Percentiles rank a stretch among this genome's conserved stretches.
Evolutionary conservation across 2,329 filamentous ascomycete species (phyloP).

Genomic region (Neofusicoccum umdonicola): DNA sequence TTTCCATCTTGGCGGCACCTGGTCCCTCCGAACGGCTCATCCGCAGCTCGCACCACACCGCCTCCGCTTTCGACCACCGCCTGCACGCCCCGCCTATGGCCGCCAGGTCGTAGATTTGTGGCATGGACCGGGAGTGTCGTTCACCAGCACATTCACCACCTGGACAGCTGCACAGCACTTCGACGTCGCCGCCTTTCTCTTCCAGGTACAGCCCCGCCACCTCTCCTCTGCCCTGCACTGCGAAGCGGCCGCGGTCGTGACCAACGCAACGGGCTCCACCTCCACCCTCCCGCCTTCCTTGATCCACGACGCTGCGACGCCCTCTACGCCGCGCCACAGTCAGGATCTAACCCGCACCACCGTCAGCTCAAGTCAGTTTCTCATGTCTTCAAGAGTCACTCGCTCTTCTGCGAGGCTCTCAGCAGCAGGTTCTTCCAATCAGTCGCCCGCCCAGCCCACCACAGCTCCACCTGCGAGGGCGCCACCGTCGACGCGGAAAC

Average conservation of each 20-base stretch:
- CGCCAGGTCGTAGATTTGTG: constrained; percentile 25
- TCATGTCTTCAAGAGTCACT: constrained; percentile 97
- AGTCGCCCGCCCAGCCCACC: constrained; percentile 40
- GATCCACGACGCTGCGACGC: constrained; percentile 30
- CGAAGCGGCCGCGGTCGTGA: constrained; percentile 11
- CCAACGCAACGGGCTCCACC: constrained; percentile 16
- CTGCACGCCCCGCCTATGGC: constrained; percentile 41
- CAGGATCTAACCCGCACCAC: constrained; percentile 30
- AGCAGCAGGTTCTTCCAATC: constrained; percentile 61
- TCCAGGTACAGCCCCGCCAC: constrained; percentile 26
- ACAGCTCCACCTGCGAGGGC: constrained; percentile 43
- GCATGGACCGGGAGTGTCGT: constrained; percentile 29
- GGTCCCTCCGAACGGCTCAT: not conserved
- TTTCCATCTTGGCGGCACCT: constrained; percentile 8
- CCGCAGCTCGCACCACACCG: constrained; percentile 6
- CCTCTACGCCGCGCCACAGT: constrained; percentile 28
- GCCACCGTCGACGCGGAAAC: constrained; percentile 63
- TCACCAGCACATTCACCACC: constrained; percentile 18
- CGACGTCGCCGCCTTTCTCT: constrained; percentile 24
- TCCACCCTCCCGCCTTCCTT: constrained; percentile 25
- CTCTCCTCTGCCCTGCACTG: constrained; percentile 11
- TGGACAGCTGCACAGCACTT: constrained; percentile 18
- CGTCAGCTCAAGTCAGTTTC: constrained; percentile 46
- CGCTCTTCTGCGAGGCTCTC: constrained; percentile 91
- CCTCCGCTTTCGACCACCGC: constrained; percentile 20